Conservation (phyloP, 2,329 filamentous ascomycete genomes). For the Diaporthe sp. region DNA sequence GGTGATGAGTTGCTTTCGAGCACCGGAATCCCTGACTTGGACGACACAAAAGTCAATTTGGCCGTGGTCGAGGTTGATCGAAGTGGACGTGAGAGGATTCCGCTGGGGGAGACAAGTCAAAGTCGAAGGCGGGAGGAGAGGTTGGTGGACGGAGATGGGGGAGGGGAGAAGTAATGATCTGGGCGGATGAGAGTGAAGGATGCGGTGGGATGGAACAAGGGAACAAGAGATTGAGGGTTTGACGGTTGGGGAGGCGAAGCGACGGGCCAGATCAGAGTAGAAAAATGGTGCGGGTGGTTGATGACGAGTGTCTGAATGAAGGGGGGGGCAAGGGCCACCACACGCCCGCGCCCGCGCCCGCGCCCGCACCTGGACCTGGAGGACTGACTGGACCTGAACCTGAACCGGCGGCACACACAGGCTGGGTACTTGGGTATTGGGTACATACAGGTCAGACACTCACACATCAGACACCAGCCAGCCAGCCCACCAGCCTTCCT, state of each 20-base stretch:
- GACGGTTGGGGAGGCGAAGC: constrained; percentile 32
- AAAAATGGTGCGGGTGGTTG: constrained; percentile 22
- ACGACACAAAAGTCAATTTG: constrained; percentile 58
- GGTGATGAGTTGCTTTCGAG: constrained; percentile 37
- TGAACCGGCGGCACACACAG: neutral
- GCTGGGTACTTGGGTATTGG: neutral
- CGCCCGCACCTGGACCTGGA: constrained; percentile 1
- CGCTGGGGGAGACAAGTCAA: constrained; percentile 37
- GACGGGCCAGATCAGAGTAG: neutral
- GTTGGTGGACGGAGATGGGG: constrained; percentile 30
- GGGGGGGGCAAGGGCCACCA: constrained; percentile 34
- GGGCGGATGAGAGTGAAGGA: constrained; percentile 33
- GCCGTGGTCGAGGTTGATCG: constrained; percentile 46
- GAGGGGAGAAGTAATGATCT: constrained; percentile 30
- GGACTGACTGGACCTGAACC: neutral
- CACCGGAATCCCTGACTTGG: constrained; percentile 49
- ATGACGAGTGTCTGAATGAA: constrained; percentile 35
- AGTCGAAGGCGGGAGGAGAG: constrained; percentile 21
- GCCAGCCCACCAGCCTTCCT: neutral
- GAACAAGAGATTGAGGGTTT: constrained; percentile 30
- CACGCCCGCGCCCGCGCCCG: neutral
- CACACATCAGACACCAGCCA: neutral
- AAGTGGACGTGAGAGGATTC: constrained; percentile 37
- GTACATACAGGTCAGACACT: neutral
- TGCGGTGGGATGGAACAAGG: constrained; percentile 26